These are phyloP conservation scores for Phytophthora fragariaefolia DNA, from an alignment of 352 stramenopile genomes.

Conservation along the genomic window DNA sequence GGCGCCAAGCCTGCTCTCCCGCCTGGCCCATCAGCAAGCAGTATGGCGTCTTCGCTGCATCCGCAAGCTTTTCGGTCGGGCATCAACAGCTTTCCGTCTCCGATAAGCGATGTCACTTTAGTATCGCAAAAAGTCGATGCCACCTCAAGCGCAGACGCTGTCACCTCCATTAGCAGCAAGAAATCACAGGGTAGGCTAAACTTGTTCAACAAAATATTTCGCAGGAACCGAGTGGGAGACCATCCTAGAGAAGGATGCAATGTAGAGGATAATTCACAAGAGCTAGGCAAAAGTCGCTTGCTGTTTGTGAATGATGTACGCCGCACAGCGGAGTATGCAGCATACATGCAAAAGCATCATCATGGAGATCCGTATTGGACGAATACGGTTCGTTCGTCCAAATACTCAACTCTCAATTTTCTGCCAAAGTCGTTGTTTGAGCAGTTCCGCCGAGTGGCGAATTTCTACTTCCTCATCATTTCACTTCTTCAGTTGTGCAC, in stretches of 20 bases:
- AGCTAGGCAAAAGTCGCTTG: constrained; percentile 58
- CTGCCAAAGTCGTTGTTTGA: constrained; percentile 95
- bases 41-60: constrained; percentile 27
- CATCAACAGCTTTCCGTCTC: constrained; percentile 16
- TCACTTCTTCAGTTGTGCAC: constrained; percentile 94
- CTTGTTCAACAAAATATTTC: constrained; percentile 20
- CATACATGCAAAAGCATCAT: constrained; percentile 58
- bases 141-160: constrained; percentile 16
- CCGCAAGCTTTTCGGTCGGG: constrained; percentile 23
- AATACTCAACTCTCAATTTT: constrained; percentile 96
- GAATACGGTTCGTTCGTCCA: constrained; percentile 88
- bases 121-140: constrained; percentile 28
- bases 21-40: constrained; percentile 28
- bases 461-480: constrained; percentile 98
- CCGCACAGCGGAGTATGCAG: constrained; percentile 67
- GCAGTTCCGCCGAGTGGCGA: constrained; percentile 96
- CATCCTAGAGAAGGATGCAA: background rate
- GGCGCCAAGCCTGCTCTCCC: constrained; percentile 18
- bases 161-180: background rate
- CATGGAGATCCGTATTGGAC: constrained; percentile 45
- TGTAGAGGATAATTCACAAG: constrained; percentile 5
- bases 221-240: constrained; percentile 18
- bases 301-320: constrained; percentile 76
- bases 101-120: constrained; percentile 7
- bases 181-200: background rate